These are phyloP conservation scores for Zalaria sp. DNA, from an alignment of 2,329 filamentous ascomycete genomes.

Conservation along the genomic window DNA sequence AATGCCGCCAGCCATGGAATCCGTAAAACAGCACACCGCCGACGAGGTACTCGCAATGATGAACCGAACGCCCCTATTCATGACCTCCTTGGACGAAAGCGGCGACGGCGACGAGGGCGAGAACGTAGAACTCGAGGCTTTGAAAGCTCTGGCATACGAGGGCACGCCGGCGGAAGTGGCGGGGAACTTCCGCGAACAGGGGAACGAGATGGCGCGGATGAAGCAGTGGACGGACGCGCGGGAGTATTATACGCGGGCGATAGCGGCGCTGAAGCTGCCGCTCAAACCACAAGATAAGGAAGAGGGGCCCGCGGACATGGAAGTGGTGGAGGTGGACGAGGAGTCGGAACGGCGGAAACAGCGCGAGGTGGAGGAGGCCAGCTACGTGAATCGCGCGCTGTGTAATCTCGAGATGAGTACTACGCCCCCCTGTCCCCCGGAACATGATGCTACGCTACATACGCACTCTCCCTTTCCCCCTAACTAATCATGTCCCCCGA, in stretches of 20 bases:
- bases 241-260: constrained; percentile 84
- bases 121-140: constrained; percentile 70
- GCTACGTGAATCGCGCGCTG: constrained; percentile 76
- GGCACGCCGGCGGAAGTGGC: constrained; percentile 76
- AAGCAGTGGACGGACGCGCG: constrained; percentile 69
- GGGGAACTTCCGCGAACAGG: constrained; percentile 74
- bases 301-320: constrained; percentile 26
- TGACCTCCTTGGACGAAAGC: constrained; percentile 68
- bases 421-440: constrained; percentile 9
- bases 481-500: constrained; percentile 8
- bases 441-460: not conserved
- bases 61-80: constrained; percentile 74
- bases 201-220: constrained; percentile 72
- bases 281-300: constrained; percentile 33
- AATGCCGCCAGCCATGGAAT: constrained; percentile 45
- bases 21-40: constrained; percentile 39
- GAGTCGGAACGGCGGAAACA: constrained; percentile 49
- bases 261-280: constrained; percentile 54
- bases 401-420: constrained; percentile 73
- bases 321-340: constrained; percentile 38
- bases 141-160: constrained; percentile 85
- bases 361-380: constrained; percentile 53
- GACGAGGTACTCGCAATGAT: constrained; percentile 50
- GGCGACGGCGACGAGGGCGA: constrained; percentile 47
- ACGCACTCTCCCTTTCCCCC: not conserved